Conservation (phyloP, 768 basidiomycete species). For the Mycena maculata region DNA sequence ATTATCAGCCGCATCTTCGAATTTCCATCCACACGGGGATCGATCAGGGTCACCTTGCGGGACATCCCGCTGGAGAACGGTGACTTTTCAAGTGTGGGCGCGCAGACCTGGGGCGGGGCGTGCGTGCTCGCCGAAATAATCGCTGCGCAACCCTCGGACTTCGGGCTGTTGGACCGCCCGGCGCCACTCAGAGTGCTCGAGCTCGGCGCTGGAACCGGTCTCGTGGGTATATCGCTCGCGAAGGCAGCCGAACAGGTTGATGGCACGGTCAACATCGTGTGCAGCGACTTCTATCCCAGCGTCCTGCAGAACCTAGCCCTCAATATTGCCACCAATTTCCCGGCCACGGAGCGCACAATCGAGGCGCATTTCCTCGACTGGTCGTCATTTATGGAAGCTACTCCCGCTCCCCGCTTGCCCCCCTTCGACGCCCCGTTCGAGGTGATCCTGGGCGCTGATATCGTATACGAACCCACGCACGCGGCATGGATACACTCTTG, state of each 20-base stretch:
- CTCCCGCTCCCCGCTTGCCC: neutral
- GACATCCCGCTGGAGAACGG: constrained; percentile 78
- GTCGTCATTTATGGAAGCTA: constrained; percentile 50
- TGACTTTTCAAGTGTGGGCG: constrained; percentile 80
- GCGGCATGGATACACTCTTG: constrained; percentile 77
- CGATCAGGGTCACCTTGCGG: constrained; percentile 59
- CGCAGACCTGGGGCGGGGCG: constrained; percentile 91
- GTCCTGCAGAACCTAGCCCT: constrained; percentile 75
- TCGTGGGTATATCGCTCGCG: constrained; percentile 73
- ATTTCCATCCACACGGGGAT: constrained; percentile 47
- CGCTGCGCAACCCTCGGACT: constrained; percentile 63
- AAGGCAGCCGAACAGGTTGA: constrained; percentile 47
- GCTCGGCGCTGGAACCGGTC: constrained; percentile 87
- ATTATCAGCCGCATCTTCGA: constrained; percentile 62
- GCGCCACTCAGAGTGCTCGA: constrained; percentile 67
- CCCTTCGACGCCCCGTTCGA: constrained; percentile 65
- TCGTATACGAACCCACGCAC: constrained; percentile 81
- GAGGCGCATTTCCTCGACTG: constrained; percentile 67
- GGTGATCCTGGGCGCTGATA: constrained; percentile 83
- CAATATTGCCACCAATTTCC: constrained; percentile 73
- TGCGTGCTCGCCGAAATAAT: constrained; percentile 85
- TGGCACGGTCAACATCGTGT: constrained; percentile 55
- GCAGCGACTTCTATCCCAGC: constrained; percentile 83
- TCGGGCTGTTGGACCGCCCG: constrained; percentile 49
- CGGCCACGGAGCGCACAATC: constrained; percentile 25